Evolutionary conservation across 1,284 basidiomycete species (phyloP).

Genomic region (Apiotrichum mycotoxinovorans): DNA sequence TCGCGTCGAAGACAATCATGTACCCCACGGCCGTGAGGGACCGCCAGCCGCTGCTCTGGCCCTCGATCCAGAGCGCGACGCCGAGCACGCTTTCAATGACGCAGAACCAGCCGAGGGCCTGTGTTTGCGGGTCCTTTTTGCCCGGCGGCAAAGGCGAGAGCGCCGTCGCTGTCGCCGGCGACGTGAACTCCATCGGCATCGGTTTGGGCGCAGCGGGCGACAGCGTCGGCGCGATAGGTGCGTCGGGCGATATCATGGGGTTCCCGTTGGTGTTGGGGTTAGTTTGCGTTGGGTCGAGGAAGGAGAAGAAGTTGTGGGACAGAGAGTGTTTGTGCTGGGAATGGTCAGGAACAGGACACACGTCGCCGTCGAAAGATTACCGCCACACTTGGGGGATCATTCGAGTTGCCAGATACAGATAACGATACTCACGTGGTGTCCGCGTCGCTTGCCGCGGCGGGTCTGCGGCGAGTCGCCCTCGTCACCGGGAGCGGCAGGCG

Average conservation of each 20-base stretch:
- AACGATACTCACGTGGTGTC: constrained; percentile 61
- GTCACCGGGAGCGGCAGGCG: background rate
- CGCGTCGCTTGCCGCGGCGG: constrained; percentile 58
- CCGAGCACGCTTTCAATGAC: constrained; percentile 54
- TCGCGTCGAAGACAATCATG: constrained; percentile 90
- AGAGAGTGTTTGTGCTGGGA: constrained; percentile 77
- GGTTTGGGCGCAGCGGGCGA: constrained; percentile 18
- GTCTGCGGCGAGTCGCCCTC: constrained; percentile 27
- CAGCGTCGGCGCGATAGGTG: background rate
- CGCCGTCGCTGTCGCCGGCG: constrained; percentile 19
- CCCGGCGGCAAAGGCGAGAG: constrained; percentile 31
- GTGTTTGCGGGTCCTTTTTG: constrained; percentile 41
- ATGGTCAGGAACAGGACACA: background rate
- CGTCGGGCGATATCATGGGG: constrained; percentile 5
- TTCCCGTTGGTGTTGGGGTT: constrained; percentile 35
- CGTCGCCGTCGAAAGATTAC: too few species aligned
- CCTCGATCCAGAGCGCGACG: constrained; percentile 75
- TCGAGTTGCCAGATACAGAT: background rate
- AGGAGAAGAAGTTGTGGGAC: constrained; percentile 90
- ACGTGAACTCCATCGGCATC: constrained; percentile 21
- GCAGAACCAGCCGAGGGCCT: constrained; percentile 50
- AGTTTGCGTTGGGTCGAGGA: constrained; percentile 61
- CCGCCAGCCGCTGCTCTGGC: constrained; percentile 82
- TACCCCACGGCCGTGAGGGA: constrained; percentile 88
- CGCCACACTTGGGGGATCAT: too few species aligned